Evolutionary conservation across 257 asterid species (phyloP), one percentile per base, ranked within the genome.

Genomic region (Fraxinus pennsylvanica): DNA sequence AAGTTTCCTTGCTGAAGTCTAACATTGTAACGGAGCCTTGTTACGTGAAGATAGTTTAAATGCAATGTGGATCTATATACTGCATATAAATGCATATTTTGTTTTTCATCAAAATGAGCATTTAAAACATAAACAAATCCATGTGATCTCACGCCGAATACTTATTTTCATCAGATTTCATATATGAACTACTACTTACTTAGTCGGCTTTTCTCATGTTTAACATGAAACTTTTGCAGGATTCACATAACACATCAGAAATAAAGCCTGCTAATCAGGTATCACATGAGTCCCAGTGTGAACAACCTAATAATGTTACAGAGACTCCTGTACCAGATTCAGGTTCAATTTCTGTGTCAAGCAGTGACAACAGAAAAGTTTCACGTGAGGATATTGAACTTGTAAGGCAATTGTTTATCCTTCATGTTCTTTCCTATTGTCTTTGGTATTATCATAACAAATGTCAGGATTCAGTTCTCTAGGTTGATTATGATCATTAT

Each of bases 371-470:
- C 52, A 85, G 88, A 82, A 90, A 87, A 82, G 92, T 90, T 80
- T 88, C 93, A 70, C 92, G 91, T 1, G 91, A 88, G 81, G 94
- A 90, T 74, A 91, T 90, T 66, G 93, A 90, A 79, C 92, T 90
- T 47, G 97, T 91, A 82, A 81, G 89, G 70, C 21, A 43, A 25
- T 77, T 52, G 30, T 74, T 68, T 69, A 43, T 43, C 52, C 43
- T 73, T n/a, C 32, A 9, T 74, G 52, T 41, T 66, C 50, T 15
- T 30, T 63, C 59, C 13, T 67, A 15, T 38, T 69, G 5, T 59
- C 14, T 27, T 61, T 47, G 4, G 0, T 36, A 69, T 35, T 68
- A 36, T 69, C 33, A 17, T 13, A 9, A 7, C 17, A 50, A 71
- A 32, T 39, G 61, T 38, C 6, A 63, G 9, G 21, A 32, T 63